Conservation (phyloP, 768 basidiomycete genomes). For the Hygrophoropsis aurantiaca region DNA sequence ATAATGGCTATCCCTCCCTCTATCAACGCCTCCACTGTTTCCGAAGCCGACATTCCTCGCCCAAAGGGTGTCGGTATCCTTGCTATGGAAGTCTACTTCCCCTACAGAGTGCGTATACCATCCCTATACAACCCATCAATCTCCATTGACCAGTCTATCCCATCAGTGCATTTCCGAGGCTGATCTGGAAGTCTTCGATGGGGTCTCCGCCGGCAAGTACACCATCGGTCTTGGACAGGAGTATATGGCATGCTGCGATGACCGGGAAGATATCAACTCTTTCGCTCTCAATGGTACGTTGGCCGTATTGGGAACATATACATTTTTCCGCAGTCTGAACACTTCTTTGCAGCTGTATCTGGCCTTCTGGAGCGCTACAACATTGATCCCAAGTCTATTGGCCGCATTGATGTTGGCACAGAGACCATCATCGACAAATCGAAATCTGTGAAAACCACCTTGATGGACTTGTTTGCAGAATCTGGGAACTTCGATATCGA, state of each 20-base stretch:
- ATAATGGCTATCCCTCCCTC: constrained; percentile 25
- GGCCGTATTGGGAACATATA: not conserved
- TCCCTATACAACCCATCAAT: constrained; percentile 7
- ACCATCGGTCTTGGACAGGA: constrained; percentile 98
- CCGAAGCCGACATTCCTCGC: constrained; percentile 39
- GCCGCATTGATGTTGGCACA: constrained; percentile 96
- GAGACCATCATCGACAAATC: constrained; percentile 99
- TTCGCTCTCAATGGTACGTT: constrained; percentile 87
- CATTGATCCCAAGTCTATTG: constrained; percentile 94
- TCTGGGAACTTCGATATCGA: constrained; percentile 96
- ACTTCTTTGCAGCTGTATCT: constrained; percentile 64
- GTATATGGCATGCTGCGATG: constrained; percentile 98
- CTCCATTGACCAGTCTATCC: constrained; percentile 9
- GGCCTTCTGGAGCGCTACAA: constrained; percentile 92
- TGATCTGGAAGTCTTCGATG: constrained; percentile 92
- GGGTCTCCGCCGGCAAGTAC: constrained; percentile 94
- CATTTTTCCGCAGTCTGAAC: not conserved
- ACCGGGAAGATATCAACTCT: constrained; percentile 99
- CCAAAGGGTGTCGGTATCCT: constrained; percentile 95
- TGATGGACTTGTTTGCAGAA: constrained; percentile 96
- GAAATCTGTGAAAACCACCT: constrained; percentile 95
- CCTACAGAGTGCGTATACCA: constrained; percentile 65
- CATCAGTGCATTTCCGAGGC: constrained; percentile 90
- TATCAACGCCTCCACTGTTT: constrained; percentile 4
- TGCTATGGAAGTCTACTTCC: constrained; percentile 93